These are phyloP conservation scores for Cryptosporidium baileyi DNA, from an alignment of 169 alveolate genomes.

Conservation along the genomic window DNA sequence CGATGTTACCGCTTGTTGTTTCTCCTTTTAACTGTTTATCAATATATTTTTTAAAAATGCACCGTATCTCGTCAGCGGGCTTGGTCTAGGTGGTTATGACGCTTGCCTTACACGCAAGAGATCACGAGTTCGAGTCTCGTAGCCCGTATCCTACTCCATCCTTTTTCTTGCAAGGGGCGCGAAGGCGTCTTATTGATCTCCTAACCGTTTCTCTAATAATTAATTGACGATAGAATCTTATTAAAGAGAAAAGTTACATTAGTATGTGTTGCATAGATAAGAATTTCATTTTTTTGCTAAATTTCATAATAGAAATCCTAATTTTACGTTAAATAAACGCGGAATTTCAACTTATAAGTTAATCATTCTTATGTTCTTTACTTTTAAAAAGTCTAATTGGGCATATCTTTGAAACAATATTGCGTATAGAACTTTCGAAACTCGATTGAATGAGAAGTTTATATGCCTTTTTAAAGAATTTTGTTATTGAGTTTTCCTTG, in stretches of 20 bases:
- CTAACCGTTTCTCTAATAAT: too few relatives aligned
- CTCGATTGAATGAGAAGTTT: neutral
- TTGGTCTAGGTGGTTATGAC: constrained; percentile 73
- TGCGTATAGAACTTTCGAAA: neutral
- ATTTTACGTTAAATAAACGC: too few relatives aligned
- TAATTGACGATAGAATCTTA: neutral
- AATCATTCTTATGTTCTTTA: neutral
- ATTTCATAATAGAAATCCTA: too few relatives aligned
- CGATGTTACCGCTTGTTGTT: too few relatives aligned
- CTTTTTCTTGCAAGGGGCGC: neutral
- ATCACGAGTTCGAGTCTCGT: constrained; percentile 73
- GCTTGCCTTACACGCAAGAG: constrained; percentile 73
- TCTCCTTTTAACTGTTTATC: neutral
- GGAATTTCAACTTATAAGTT: neutral
- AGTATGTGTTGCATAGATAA: neutral
- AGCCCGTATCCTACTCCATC: constrained; percentile 37
- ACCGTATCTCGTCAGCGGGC: constrained; percentile 37
- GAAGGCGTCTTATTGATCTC: neutral
- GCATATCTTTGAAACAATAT: constrained; percentile 11
- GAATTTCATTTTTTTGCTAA: neutral
- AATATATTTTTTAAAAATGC: neutral
- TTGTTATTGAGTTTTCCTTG: neutral
- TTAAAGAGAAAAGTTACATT: neutral
- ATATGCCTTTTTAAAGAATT: neutral
- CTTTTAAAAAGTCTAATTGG: constrained; percentile 12